phyloP scores from a whole-genome alignment of 1,139 yeast species.

The Yamadazyma blattariae region DNA sequence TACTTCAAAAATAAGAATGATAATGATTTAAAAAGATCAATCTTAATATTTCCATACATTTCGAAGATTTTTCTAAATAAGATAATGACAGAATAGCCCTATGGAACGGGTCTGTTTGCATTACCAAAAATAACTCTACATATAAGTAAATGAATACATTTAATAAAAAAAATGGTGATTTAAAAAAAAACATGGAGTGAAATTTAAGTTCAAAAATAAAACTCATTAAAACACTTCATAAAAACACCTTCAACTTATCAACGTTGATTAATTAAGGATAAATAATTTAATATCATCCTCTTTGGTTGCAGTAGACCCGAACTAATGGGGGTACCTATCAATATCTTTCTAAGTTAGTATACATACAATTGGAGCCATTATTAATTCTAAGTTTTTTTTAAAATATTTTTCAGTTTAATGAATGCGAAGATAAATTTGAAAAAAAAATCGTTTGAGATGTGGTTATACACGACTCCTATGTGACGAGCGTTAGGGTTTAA shows the following conservation, averaged over 20 bases:
- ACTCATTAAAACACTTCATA: not conserved
- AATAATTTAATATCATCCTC: no score
- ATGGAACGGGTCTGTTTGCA: slow-evolving; percentile 32
- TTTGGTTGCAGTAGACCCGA: slow-evolving; percentile 31
- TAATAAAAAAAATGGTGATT: slow-evolving; percentile 5
- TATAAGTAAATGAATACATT: not conserved
- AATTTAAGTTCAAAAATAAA: not conserved
- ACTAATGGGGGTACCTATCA: slow-evolving; percentile 21
- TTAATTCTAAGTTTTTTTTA: slow-evolving; percentile 7
- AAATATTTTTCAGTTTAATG: slow-evolving; percentile 5
- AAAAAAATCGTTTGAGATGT: not conserved
- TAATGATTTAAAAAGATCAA: no score
- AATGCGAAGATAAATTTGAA: not conserved
- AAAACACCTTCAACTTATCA: no score
- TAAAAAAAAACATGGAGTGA: not conserved
- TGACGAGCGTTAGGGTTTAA: slow-evolving; percentile 1
- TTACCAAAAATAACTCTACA: slow-evolving; percentile 8
- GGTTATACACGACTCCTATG: not conserved
- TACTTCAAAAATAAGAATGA: no score
- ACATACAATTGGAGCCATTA: slow-evolving; percentile 90
- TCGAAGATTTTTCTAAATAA: no score
- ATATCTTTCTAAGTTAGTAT: slow-evolving; percentile 17
- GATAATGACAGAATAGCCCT: slow-evolving; percentile 58
- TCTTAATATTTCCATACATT: no score
- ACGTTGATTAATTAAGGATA: no score